A percentile compares a stretch with the other conserved stretches of the same genome.
Evolutionary conservation across 495 filamentous ascomycete genomes (phyloP).

Genomic region (Oidiodendron maius): DNA sequence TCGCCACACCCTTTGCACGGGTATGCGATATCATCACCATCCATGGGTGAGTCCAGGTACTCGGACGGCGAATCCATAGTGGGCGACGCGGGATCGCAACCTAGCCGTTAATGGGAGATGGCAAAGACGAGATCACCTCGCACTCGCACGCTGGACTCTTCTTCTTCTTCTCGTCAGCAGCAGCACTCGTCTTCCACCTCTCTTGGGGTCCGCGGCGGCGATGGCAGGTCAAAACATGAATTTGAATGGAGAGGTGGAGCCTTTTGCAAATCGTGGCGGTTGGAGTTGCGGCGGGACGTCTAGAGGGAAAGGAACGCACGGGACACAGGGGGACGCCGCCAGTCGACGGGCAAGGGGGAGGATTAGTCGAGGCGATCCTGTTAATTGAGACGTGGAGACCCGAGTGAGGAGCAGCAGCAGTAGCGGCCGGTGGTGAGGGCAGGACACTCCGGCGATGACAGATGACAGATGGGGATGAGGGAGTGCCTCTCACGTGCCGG

Average conservation of each 20-base stretch:
- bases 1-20: conserved; percentile 98
- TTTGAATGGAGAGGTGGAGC: conserved; percentile 14
- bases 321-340: conserved; percentile 15
- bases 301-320: conserved; percentile 4
- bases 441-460: too few species aligned
- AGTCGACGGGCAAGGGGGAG: conserved; percentile 11
- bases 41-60: conserved; percentile 76
- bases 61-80: conserved; percentile 53
- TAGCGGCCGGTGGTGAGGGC: too few species aligned
- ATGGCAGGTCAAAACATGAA: conserved; percentile 17
- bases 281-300: background rate
- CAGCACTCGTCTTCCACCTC: conserved; percentile 17
- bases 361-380: conserved; percentile 14
- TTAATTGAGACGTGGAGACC: too few species aligned
- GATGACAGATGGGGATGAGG: too few species aligned
- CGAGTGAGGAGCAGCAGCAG: too few species aligned
- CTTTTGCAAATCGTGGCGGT: conserved; percentile 9
- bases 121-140: too few species aligned
- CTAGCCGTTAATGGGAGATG: too few species aligned
- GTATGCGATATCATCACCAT: conserved; percentile 80
- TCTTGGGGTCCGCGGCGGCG: conserved; percentile 11
- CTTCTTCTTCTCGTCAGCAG: conserved; percentile 5
- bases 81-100: conserved; percentile 5
- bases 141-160: too few species aligned
- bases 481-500: too few species aligned